Conservation (phyloP, 352 stramenopile species). For the Blastocystis sp. region DNA sequence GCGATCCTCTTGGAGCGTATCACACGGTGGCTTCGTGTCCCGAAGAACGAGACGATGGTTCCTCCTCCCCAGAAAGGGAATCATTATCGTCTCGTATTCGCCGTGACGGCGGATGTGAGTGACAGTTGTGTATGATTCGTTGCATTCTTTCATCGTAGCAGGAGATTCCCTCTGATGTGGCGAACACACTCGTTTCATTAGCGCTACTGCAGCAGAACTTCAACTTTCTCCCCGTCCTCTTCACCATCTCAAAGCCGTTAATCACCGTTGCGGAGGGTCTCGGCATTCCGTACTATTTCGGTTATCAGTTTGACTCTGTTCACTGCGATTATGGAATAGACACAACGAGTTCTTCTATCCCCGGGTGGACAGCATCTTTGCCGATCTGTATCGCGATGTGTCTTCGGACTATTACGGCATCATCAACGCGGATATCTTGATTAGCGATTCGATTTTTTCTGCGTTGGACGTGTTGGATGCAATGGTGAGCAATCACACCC, state of each 20-base stretch:
- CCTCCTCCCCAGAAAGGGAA: slow-evolving; percentile 19
- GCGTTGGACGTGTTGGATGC: slow-evolving; percentile 34
- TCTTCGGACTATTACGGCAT: slow-evolving; percentile 43
- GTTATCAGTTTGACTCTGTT: slow-evolving; percentile 1
- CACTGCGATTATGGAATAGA: neutral
- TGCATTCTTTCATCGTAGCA: neutral
- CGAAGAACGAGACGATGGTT: neutral
- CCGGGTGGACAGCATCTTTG: slow-evolving; percentile 4
- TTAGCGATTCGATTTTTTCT: slow-evolving; percentile 18
- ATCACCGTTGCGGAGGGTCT: slow-evolving; percentile 38
- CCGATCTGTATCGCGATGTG: neutral
- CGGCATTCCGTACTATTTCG: slow-evolving; percentile 21
- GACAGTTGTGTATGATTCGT: neutral
- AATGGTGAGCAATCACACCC: neutral
- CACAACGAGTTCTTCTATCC: slow-evolving; percentile 38
- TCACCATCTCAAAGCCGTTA: slow-evolving; percentile 48
- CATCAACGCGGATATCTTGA: slow-evolving; percentile 49
- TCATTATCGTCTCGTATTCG: slow-evolving; percentile 32
- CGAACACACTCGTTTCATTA: slow-evolving; percentile 29
- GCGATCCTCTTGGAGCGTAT: no score
- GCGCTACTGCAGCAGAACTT: neutral
- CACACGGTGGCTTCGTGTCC: neutral
- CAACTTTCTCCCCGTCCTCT: slow-evolving; percentile 4
- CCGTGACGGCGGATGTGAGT: slow-evolving; percentile 9
- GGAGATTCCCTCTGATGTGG: neutral